Conservation (phyloP, 2,329 filamentous ascomycete genomes). For the Cercospora sp. region DNA sequence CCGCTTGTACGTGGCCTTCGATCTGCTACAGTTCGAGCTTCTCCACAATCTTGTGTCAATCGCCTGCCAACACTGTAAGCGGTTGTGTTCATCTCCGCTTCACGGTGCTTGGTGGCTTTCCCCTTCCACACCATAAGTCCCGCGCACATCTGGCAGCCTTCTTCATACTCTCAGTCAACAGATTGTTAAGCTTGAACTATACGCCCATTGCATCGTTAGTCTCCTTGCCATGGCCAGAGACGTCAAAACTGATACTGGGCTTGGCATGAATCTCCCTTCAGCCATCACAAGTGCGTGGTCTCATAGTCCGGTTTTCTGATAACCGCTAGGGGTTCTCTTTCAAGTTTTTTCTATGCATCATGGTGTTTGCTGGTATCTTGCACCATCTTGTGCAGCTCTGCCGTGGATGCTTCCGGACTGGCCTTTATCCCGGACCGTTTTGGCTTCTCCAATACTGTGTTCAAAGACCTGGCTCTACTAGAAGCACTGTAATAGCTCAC, state of each 20-base stretch:
- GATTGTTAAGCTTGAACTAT: background rate
- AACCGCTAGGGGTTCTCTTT: background rate
- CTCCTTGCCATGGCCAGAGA: background rate
- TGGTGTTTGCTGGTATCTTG: background rate
- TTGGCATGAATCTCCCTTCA: background rate
- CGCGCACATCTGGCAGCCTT: background rate
- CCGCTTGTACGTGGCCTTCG: background rate
- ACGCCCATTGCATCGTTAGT: background rate
- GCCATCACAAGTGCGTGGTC: background rate
- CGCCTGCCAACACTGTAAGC: background rate
- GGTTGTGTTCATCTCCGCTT: background rate
- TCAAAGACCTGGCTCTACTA: background rate
- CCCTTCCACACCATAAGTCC: background rate
- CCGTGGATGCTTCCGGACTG: background rate
- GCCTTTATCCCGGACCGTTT: background rate
- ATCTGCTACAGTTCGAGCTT: background rate
- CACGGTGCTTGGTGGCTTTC: background rate
- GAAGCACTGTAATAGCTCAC: background rate
- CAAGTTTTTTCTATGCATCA: background rate
- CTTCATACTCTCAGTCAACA: background rate
- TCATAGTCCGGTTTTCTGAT: background rate
- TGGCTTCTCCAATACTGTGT: background rate
- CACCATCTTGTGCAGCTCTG: background rate
- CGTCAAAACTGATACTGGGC: background rate
- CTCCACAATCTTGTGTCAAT: background rate